Base-by-base conservation (phyloP, 2,329 filamentous ascomycete genomes). In the Aureobasidium sp. region DNA sequence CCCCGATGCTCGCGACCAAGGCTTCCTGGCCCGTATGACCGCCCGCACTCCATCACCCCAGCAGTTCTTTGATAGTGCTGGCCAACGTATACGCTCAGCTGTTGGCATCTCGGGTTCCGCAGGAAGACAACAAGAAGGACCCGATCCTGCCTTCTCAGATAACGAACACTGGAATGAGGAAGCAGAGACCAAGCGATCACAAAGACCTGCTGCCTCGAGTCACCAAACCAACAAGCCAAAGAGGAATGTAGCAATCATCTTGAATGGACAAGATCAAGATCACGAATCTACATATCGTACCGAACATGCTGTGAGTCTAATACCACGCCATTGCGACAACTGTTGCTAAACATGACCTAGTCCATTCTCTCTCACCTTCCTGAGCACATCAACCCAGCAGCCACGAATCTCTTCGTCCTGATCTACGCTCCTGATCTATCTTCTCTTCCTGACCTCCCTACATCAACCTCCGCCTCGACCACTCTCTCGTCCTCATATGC, bases 121-220 rank as follows among this genome's bases (percentile, higher is more conserved):
- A 32, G 8, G 9, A 10, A n/a, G 15, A 29, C 63, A 64, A 36
- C 37, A 64, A 27, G 67, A 69, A 13, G 68, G 70, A 17, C 44
- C 65, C 9, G 70, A 73, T 26, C 66, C 67, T 23, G 71, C 70
- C 10, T 76, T 75, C 61, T 75, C 72, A 66, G 93, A 97, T 73
- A 90, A 94, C 75, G 89, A 90, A 72, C 86, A 90, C 58, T 97
- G 93, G 93, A 91, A 88, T 15, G 91, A 97, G 74, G 92, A 97
- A 76, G 90, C 88, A 26, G 87, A 90, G 68, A 82, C 88, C 53
- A 85, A 88, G 67, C 76, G 75, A 62, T 75, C 73, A 57, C 74
- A 71, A 63, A 72, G 70, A 44, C 71, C 73, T 64, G 69, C 71
- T n/a, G 66, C 71, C 12, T 70, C 74, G 75, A 72, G 66, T 50